These are phyloP conservation scores for Starmerella davenportii DNA, from an alignment of 805 yeast genomes.

Conservation along the genomic window DNA sequence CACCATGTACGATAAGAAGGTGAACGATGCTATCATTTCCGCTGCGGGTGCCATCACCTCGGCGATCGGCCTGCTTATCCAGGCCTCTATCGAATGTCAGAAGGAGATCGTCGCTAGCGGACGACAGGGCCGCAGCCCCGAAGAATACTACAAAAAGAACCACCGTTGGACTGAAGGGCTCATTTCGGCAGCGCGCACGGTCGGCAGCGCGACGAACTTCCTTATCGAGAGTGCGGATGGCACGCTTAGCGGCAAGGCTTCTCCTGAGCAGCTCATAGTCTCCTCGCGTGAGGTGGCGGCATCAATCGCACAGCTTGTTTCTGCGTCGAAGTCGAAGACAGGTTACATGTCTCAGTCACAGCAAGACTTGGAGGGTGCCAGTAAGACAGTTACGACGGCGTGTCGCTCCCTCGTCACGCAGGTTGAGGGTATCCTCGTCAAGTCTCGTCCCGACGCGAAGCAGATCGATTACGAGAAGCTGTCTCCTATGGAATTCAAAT, in stretches of 20 bases:
- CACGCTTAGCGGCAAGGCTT: constrained; percentile 40
- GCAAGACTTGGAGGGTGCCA: constrained; percentile 49
- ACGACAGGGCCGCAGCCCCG: constrained; percentile 42
- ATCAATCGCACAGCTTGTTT: constrained; percentile 79
- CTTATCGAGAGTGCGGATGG: constrained; percentile 78
- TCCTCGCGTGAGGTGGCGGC: constrained; percentile 87
- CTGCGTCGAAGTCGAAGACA: constrained; percentile 78
- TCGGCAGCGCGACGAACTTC: constrained; percentile 66
- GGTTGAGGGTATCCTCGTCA: constrained; percentile 42
- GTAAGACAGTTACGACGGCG: constrained; percentile 53
- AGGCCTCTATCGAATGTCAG: constrained; percentile 66
- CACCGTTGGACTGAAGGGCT: constrained; percentile 90
- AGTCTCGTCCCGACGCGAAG: constrained; percentile 22
- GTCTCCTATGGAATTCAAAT: constrained; percentile 63
- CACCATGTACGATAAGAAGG: constrained; percentile 37
- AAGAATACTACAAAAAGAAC: constrained; percentile 70
- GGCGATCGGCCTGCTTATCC: constrained; percentile 53
- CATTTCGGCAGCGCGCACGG: constrained; percentile 73
- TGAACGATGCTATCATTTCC: constrained; percentile 56
- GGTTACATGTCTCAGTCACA: constrained; percentile 59
- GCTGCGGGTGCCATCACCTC: constrained; percentile 69
- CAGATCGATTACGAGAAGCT: constrained; percentile 48
- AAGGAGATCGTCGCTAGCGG: constrained; percentile 61
- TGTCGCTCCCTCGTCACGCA: constrained; percentile 54
- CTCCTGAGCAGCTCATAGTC: constrained; percentile 70